Conservation (phyloP, 768 basidiomycete species). For the Lepiota venenata region DNA sequence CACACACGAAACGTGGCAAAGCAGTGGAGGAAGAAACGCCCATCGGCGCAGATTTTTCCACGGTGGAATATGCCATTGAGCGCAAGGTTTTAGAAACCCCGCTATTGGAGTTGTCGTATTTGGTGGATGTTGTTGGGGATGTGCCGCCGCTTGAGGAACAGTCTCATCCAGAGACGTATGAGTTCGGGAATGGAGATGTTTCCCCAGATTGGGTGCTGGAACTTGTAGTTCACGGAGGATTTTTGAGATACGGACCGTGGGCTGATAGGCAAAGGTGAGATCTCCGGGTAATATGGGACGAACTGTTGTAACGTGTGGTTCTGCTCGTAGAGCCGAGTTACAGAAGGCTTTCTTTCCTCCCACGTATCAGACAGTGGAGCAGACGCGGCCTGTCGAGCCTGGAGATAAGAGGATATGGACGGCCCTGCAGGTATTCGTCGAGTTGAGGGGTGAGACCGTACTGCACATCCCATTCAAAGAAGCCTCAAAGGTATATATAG, state of each 20-base stretch:
- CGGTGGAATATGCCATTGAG: constrained; percentile 84
- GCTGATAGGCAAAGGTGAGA: constrained; percentile 85
- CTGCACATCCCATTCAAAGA: constrained; percentile 91
- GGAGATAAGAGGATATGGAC: constrained; percentile 87
- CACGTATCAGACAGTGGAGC: constrained; percentile 60
- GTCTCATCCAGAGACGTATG: constrained; percentile 16
- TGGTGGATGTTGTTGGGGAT: constrained; percentile 78
- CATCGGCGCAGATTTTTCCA: constrained; percentile 50
- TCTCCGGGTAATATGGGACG: neutral
- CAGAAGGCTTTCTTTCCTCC: constrained; percentile 85
- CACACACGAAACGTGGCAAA: constrained; percentile 21
- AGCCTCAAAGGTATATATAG: constrained; percentile 65
- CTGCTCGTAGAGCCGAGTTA: constrained; percentile 53
- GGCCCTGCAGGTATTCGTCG: constrained; percentile 74
- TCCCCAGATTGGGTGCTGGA: constrained; percentile 95
- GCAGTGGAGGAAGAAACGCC: constrained; percentile 48
- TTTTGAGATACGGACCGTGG: constrained; percentile 91
- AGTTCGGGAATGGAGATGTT: constrained; percentile 73
- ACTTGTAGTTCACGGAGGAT: constrained; percentile 71
- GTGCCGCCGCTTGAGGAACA: constrained; percentile 43
- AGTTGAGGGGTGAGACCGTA: constrained; percentile 73
- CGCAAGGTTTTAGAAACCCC: constrained; percentile 79
- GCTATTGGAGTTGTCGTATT: constrained; percentile 79
- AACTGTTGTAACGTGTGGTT: constrained; percentile 6
- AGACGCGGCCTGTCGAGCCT: constrained; percentile 56